These are phyloP conservation scores for Parachlorella kessleri DNA, from an alignment of 139 green algal genomes.

Conservation along the genomic window DNA sequence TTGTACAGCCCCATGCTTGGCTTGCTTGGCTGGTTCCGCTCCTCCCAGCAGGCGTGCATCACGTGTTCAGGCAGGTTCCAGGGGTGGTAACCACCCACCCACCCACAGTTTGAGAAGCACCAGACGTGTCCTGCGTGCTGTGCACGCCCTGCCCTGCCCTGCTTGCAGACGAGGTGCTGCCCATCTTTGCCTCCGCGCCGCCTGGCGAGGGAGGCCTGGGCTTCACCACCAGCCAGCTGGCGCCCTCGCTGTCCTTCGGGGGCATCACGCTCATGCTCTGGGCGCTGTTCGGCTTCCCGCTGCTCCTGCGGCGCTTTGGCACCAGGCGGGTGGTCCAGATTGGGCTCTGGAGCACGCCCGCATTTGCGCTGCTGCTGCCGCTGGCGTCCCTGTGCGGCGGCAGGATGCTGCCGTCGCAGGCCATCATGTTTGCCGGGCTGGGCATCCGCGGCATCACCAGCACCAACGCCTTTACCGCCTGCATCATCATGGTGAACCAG, in stretches of 20 bases:
- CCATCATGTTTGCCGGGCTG: constrained; percentile 23
- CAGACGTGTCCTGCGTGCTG: not conserved
- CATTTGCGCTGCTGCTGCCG: constrained; percentile 45
- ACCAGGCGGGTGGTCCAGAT: constrained; percentile 23
- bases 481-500: constrained; percentile 70
- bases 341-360: constrained; percentile 40
- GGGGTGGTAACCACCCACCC: too few species aligned
- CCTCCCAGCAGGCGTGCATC: too few species aligned
- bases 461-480: constrained; percentile 55
- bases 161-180: constrained; percentile 52
- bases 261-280: constrained; percentile 54
- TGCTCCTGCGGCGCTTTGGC: constrained; percentile 8
- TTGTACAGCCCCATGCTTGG: too few species aligned
- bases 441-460: constrained; percentile 11
- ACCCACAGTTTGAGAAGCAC: too few species aligned
- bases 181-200: constrained; percentile 67
- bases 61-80: too few species aligned
- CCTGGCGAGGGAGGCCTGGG: constrained; percentile 51
- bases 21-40: too few species aligned
- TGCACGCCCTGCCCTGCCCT: not conserved
- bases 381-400: constrained; percentile 29
- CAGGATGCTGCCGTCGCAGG: constrained; percentile 10
- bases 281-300: constrained; percentile 52
- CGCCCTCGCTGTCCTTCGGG: constrained; percentile 56
- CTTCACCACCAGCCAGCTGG: constrained; percentile 52